Percentiles rank a stretch among this genome's conserved stretches.
These are phyloP conservation scores for Heimioporus sp. DNA, from an alignment of 768 basidiomycete genomes.

Conservation along the genomic window DNA sequence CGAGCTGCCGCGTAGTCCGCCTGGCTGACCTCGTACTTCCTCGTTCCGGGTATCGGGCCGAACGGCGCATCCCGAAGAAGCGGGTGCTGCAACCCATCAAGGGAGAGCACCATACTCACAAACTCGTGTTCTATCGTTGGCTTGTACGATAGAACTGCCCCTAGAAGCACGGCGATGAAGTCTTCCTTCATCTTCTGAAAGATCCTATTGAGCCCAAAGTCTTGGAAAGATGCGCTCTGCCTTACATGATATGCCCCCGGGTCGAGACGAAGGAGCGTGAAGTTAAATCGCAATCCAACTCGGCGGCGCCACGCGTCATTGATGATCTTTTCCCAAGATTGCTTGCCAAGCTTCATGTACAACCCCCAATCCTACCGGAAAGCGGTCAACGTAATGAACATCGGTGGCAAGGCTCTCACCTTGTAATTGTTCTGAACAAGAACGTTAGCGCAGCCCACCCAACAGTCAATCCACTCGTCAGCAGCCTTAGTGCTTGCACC, in stretches of 20 bases:
- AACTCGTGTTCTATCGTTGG: slow-evolving; percentile 60
- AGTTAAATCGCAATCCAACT: slow-evolving; percentile 63
- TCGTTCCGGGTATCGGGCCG: slow-evolving; percentile 15
- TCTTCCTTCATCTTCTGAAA: slow-evolving; percentile 44
- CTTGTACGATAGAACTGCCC: slow-evolving; percentile 46
- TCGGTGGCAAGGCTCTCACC: slow-evolving; percentile 27
- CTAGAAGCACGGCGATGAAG: slow-evolving; percentile 54
- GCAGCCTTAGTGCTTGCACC: slow-evolving; percentile 35
- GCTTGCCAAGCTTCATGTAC: slow-evolving; percentile 50
- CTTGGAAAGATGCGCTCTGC: slow-evolving; percentile 3
- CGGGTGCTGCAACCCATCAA: slow-evolving; percentile 56
- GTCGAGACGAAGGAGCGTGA: slow-evolving; percentile 53
- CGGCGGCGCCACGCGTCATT: slow-evolving; percentile 51
- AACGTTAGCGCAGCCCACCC: slow-evolving; percentile 69
- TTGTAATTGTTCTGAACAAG: slow-evolving; percentile 49
- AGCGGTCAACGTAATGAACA: neutral
- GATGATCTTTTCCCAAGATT: slow-evolving; percentile 56
- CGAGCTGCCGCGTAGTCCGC: slow-evolving; percentile 35
- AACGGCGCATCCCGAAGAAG: slow-evolving; percentile 39
- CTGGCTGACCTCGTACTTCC: slow-evolving; percentile 31
- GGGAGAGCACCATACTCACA: slow-evolving; percentile 50
- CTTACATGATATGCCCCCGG: slow-evolving; percentile 59
- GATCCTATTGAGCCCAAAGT: neutral
- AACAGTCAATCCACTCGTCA: slow-evolving; percentile 64
- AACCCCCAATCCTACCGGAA: slow-evolving; percentile 55